Conservation (phyloP, 2,329 filamentous ascomycete species). For the Ambrosiella cleistominuta region DNA sequence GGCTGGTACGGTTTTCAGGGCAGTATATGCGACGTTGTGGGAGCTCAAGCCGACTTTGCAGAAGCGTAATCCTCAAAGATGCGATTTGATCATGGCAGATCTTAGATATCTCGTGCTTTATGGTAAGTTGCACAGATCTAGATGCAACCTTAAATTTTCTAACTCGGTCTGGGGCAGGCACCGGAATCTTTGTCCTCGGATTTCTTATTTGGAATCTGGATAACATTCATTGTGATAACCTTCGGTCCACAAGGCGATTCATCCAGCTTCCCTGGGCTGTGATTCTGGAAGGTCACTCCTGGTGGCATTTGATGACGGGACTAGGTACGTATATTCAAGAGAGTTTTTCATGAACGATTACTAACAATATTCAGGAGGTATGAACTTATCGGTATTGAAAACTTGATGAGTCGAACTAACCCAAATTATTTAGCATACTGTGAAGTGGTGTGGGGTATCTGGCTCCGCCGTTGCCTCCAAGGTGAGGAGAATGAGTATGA, state of each 20-base stretch:
- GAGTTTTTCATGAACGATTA: background rate
- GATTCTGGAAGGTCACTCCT: slow-evolving; percentile 40
- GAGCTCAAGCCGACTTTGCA: slow-evolving; percentile 28
- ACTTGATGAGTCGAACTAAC: background rate
- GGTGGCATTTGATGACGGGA: slow-evolving; percentile 66
- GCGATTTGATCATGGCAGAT: slow-evolving; percentile 30
- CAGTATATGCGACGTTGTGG: slow-evolving; percentile 55
- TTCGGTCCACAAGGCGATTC: slow-evolving; percentile 47
- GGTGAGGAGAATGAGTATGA: slow-evolving; percentile 53
- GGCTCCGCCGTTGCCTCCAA: slow-evolving; percentile 62
- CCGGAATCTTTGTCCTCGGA: slow-evolving; percentile 54
- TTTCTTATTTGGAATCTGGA: slow-evolving; percentile 68
- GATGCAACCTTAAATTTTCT: background rate
- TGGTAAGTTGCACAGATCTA: slow-evolving; percentile 22
- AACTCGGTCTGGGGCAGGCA: slow-evolving; percentile 24
- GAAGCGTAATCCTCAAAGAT: slow-evolving; percentile 30
- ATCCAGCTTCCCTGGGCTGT: slow-evolving; percentile 67
- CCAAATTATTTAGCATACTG: slow-evolving; percentile 43
- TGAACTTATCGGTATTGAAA: background rate
- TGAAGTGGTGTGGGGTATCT: slow-evolving; percentile 71
- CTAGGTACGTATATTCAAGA: slow-evolving; percentile 29
- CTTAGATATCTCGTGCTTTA: slow-evolving; percentile 61
- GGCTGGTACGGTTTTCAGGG: slow-evolving; percentile 49
- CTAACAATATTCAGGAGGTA: slow-evolving; percentile 3
- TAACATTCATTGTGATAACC: slow-evolving; percentile 51